Evolutionary conservation across 129 eudicot genomes (phyloP), one percentile per base, ranked within the genome.

Genomic region (Chrysanthemum makinoi): DNA sequence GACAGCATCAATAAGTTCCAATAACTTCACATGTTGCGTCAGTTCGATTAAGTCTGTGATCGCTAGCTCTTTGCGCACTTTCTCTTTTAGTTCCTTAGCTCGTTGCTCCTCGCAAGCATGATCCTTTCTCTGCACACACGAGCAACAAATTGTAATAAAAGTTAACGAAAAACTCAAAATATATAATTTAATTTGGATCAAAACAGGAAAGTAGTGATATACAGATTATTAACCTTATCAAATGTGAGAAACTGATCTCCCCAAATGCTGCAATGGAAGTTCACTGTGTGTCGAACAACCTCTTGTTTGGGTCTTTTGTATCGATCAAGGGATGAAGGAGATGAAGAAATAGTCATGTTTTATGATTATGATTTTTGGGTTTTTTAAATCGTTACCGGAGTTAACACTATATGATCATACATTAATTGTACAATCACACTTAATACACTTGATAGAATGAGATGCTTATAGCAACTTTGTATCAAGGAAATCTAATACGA

Each of bases 201-300:
- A n/a, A 16, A 2, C 26, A 16, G 28, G 4, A 10, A 5, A 10
- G 7, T 14, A 13, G n/a, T n/a, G n/a, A 12, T 28, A 5, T 18
- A 55, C 14, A 62, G 2, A 33, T 17, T 30, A 33, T 44, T 7
- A 50, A 70, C 81, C 81, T 53, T 4, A 49, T 60, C 63, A 70
- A 80, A 80, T 0, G 71, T 28, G 50, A 54, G 70, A 69, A 86
- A 83, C 16, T 33, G 70, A 56, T 81, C 84, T 28, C 86, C 86
- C 92, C 92, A 86, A 3, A 86, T 44, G 68, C 85, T 82, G 8
- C 80, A 77, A 12, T 79, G 70, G 74, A 81, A 81, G 51, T 71
- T 76, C 11, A 83, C 78, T 1, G 82, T 60, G 15, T 82, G 85
- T 22, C 88, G 85, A 6, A 47, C 35, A 62, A 43, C 59, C 3